Conservation (phyloP, 148 eudicot species). For the Silene uniflora region DNA sequence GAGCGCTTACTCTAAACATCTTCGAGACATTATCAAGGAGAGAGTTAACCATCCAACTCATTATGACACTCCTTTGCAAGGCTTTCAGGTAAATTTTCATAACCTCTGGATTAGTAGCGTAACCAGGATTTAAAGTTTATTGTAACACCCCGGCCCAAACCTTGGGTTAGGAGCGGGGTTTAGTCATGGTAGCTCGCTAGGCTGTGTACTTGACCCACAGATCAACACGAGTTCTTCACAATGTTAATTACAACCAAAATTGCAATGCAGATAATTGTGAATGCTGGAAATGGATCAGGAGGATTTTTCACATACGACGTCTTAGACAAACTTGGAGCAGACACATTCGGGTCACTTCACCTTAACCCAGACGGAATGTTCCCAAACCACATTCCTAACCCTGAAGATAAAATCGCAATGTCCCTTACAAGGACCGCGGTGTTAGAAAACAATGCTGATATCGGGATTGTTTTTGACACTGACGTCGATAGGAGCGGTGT, state of each 20-base stretch:
- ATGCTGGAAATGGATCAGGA: conserved; percentile 96
- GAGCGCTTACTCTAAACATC: conserved; percentile 69
- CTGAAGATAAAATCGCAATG: conserved; percentile 84
- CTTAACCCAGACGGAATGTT: conserved; percentile 86
- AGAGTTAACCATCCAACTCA: conserved; percentile 78
- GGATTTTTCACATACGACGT: conserved; percentile 94
- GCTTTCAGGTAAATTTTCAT: conserved; percentile 56
- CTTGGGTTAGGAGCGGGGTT: no score
- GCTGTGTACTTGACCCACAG: no score
- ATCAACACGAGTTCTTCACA: no score
- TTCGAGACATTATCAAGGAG: conserved; percentile 74
- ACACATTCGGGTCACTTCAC: conserved; percentile 84
- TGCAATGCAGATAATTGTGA: conserved; percentile 72
- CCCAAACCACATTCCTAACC: conserved; percentile 97
- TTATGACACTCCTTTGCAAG: conserved; percentile 74
- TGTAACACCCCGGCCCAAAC: no score
- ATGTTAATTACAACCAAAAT: no score
- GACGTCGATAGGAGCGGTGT: conserved; percentile 93
- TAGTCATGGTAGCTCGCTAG: no score
- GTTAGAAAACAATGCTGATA: conserved; percentile 58
- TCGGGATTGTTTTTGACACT: conserved; percentile 90
- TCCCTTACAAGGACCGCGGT: conserved; percentile 61
- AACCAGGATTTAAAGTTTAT: no score
- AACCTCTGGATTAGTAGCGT: no score
- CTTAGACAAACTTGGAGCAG: conserved; percentile 86